A percentile compares a stretch with the other conserved stretches of the same genome.
Conservation (phyloP, 129 eudicot genomes). For the Pseudognaphalium luteoalbum region DNA sequence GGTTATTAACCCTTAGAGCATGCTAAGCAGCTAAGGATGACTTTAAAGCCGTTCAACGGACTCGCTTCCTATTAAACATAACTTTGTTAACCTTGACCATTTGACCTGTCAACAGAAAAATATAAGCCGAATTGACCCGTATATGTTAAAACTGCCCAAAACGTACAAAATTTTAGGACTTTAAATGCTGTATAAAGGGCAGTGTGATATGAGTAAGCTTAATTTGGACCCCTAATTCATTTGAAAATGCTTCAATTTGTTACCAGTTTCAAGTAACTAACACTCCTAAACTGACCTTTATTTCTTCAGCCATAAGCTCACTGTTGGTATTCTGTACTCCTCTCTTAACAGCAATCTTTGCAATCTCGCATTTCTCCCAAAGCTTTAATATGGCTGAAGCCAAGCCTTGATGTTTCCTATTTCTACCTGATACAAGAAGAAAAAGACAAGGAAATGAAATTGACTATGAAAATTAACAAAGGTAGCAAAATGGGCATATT, state of each 20-base stretch:
- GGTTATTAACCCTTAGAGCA: conserved; percentile 6
- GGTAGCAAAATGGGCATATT: background rate
- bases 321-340: conserved; percentile 94
- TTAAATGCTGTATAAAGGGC: background rate
- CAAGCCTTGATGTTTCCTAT: conserved; percentile 85
- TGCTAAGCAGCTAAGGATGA: conserved; percentile 1
- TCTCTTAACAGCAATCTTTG: conserved; percentile 87
- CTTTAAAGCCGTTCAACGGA: background rate
- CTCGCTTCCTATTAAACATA: background rate
- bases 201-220: background rate
- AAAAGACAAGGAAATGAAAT: conserved; percentile 1
- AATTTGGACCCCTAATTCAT: background rate
- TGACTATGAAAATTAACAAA: background rate
- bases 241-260: background rate
- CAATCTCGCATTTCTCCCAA: conserved; percentile 99
- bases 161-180: background rate
- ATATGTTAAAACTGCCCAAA: background rate
- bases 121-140: background rate
- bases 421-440: conserved; percentile 65
- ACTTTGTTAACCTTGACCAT: background rate
- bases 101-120: conserved; percentile 1
- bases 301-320: conserved; percentile 82
- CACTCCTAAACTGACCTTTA: conserved; percentile 59
- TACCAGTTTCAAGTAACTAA: background rate
- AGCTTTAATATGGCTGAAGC: conserved; percentile 85